Conservation (phyloP, 768 basidiomycete genomes). For the Suillus plorans region DNA sequence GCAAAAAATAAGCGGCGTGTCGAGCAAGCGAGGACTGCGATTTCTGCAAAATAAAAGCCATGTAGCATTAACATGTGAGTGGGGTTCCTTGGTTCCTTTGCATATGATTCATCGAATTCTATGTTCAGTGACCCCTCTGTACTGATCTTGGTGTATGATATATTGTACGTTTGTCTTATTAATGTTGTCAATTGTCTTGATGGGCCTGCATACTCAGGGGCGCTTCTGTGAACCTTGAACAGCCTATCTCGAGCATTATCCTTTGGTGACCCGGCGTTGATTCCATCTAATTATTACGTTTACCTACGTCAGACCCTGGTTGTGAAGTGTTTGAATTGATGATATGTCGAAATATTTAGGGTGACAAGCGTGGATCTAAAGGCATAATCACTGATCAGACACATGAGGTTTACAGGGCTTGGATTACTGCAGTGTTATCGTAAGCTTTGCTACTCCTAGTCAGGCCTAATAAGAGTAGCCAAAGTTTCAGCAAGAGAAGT, state of each 20-base stretch:
- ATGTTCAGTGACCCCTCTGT: background rate
- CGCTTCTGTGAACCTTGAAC: background rate
- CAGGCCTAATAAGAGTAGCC: background rate
- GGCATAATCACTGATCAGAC: background rate
- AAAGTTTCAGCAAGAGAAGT: background rate
- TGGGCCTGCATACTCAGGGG: background rate
- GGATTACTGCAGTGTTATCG: background rate
- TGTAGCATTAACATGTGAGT: background rate
- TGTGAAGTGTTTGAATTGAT: background rate
- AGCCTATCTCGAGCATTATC: background rate
- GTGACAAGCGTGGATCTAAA: background rate
- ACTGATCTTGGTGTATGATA: background rate
- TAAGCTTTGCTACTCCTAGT: background rate
- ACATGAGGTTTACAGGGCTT: background rate
- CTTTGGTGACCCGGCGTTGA: background rate
- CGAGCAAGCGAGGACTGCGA: conserved; percentile 13
- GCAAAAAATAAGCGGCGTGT: conserved; percentile 26
- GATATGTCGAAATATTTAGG: background rate
- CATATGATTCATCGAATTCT: background rate
- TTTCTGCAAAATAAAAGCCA: background rate
- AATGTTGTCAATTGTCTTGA: background rate
- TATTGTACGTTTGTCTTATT: background rate
- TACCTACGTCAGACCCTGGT: background rate
- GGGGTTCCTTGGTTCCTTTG: background rate
- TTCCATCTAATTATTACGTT: background rate